Conservation (phyloP, 306 rosid species). For the Lithocarpus polystachyus region DNA sequence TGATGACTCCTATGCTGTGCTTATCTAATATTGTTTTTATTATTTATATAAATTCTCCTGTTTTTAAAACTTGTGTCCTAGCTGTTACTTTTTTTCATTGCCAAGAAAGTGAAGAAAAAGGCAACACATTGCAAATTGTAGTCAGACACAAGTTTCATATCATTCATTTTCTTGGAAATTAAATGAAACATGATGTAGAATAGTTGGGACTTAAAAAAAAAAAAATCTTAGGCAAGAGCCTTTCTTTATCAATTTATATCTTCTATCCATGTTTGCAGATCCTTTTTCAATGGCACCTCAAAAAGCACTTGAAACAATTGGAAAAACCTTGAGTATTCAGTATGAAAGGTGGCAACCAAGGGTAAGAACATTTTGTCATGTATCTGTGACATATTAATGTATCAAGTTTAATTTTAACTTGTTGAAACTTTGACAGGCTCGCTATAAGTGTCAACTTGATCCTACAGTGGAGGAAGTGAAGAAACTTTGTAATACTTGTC, state of each 20-base stretch:
- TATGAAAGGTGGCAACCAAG: constrained; percentile 99
- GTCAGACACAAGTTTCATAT: background rate
- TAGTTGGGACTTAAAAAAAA: background rate
- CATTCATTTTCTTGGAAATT: background rate
- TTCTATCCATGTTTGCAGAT: constrained; percentile 49
- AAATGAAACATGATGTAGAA: background rate
- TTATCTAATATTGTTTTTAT: background rate
- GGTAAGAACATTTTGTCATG: constrained; percentile 45
- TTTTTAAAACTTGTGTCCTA: background rate
- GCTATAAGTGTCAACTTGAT: constrained; percentile 86
- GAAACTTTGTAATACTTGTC: constrained; percentile 92
- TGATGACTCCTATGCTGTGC: background rate
- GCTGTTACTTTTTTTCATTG: background rate
- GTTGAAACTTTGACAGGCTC: constrained; percentile 63
- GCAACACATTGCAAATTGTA: background rate
- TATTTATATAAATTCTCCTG: background rate
- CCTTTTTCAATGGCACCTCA: constrained; percentile 94
- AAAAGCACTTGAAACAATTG: constrained; percentile 93
- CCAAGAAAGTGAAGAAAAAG: constrained; percentile 3
- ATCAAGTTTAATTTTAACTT: constrained; percentile 26
- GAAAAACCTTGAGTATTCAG: constrained; percentile 76
- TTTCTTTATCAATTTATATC: background rate
- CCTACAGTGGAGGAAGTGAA: constrained; percentile 97
- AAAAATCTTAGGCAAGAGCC: background rate
- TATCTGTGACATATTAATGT: constrained; percentile 14